Evolutionary conservation across 805 yeast species (phyloP), one percentile per base, ranked within the genome.

Genomic region (Saccharomycopsis fodiens): DNA sequence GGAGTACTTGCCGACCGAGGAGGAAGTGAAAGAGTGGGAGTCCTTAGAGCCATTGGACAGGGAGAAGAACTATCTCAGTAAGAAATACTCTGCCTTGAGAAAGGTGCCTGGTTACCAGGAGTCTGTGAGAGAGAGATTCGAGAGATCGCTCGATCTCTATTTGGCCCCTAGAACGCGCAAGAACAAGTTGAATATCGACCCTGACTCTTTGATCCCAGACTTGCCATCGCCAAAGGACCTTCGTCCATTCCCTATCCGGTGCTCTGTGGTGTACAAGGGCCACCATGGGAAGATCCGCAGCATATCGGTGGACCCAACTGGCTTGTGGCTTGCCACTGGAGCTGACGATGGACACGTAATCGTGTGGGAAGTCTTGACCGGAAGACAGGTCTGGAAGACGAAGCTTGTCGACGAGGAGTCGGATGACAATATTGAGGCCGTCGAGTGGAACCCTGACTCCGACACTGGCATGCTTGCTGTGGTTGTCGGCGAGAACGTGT

Each of bases 261-360:
- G 93, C 55, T 83, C 97, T 2, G 88, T 95, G 3, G 65, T 79
- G 1, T 91, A 78, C 62, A 73, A 72, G 50, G 98, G 98, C 25
- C 98, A 91, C 61, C 66, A 67, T 36, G 95, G 82, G 37, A 81
- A 81, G 57, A 80, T 93, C 41, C 80, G 98, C 62, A 72, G 91
- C 2, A 59, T 93, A 23, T 77, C 89, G 6, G 74, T 91, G 40
- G 95, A 91, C 60, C 95, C 96, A 42, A 71, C 79, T 27, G 98
- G 98, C 3, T 71, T 83, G 56, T 93, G 96, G 93, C 69, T 93
- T 46, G 98, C 98, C 17, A 93, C 98, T 3, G 98, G 97, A 48
- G 85, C 95, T 15, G 97, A 93, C 61, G 98, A 93, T 61, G 97
- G 97, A 45, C 76, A 89, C 15, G 89, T 93, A 4, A 76, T 96